Evolutionary conservation across 2,329 filamentous ascomycete genomes (phyloP), one percentile per base, ranked within the genome.

Genomic region (Biscogniauxia mediterranea): DNA sequence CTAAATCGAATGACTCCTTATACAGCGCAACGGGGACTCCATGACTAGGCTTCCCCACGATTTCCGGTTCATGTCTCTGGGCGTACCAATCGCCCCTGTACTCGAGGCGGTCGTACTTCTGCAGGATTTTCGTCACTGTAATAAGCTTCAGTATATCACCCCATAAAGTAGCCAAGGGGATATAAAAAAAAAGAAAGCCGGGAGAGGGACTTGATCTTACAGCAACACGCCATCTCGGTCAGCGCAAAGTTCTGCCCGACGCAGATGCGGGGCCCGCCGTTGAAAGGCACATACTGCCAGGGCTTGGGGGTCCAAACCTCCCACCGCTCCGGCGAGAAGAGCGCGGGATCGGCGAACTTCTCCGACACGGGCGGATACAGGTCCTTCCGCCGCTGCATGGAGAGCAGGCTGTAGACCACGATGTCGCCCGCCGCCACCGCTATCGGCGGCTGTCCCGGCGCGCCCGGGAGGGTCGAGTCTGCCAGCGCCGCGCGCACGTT

Each of bases 171-270:
- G 28, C 7, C 7, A 32, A 13, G 28, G 7, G 7, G 28, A n/a
- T n/a, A n/a, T n/a, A 6, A 32, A 32, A 9, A 32, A 8, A 32
- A 6, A 32, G 28, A 2, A 32, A 32, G 7, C 28, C 2, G 28
- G 11, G 28, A 13, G 28, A 13, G 28, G 28, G 28, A 32, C 78
- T 80, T 23, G 15, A 11, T 20, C 78, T 72, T 65, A 80, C 78
- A 63, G 53, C 70, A 74, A 63, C 77, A 86, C 0, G 79, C 80
- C 81, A 85, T 85, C 73, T 86, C 83, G 2, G 83, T 81, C 71
- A 82, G 79, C 3, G 84, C 84, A 73, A 86, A 86, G 62, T 85
- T 83, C 73, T 86, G 83, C 1, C 83, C 83, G 38, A 86, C 81
- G 63, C 84, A 86, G 55, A 84, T 82, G n/a, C 81, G 71, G 1